Base-by-base conservation (phyloP, 352 stramenopile genomes). In the Phytophthora tentaculata region DNA sequence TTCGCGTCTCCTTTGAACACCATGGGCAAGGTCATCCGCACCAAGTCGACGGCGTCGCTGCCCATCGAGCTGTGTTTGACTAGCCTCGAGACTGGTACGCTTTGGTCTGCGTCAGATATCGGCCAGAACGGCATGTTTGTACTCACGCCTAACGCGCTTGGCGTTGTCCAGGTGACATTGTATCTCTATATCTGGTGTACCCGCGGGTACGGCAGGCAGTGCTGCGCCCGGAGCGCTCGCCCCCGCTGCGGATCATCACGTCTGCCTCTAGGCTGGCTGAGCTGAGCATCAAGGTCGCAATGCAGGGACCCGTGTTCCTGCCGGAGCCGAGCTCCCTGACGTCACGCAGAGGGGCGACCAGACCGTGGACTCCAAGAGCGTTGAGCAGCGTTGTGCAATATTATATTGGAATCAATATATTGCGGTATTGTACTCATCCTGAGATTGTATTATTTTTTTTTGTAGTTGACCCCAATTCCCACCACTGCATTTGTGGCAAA, bases 101-200 rank as follows among this genome's bases (percentile, higher is more conserved):
- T 80, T 5, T 80, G 68, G 72, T 58, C 64, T 5, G 37, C 50
- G 16, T 32, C 69, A 43, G 55, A 62, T 44, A 48, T 73, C 20
- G 47, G 32, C 19, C 59, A 79, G 49, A 32, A 49, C 50, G 67
- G 76, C 39, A 59, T 79, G 49, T 76, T 76, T 54, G 63, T 79
- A 37, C 61, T 79, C 17, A 39, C 56, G 0, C 63, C 71, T 13
- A 82, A 85, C 44, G 67, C 67, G 35, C 50, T 84, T 26, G 66
- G 71, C 29, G 32, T 32, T 17, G n/a, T 79, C 12, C 74, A 83
- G 49, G 67, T 76, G 61, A 35, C 28, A 14, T n/a, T n/a, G n/a
- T n/a, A n/a, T n/a, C n/a, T n/a, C 61, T 83, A 1, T 85, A 81
- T 64, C n/a, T 80, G 29, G 39, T 54, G 29, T 81, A 78, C 61